Base-by-base conservation (phyloP, 2,329 filamentous ascomycete species). In the Coleophoma eucalyptorum region DNA sequence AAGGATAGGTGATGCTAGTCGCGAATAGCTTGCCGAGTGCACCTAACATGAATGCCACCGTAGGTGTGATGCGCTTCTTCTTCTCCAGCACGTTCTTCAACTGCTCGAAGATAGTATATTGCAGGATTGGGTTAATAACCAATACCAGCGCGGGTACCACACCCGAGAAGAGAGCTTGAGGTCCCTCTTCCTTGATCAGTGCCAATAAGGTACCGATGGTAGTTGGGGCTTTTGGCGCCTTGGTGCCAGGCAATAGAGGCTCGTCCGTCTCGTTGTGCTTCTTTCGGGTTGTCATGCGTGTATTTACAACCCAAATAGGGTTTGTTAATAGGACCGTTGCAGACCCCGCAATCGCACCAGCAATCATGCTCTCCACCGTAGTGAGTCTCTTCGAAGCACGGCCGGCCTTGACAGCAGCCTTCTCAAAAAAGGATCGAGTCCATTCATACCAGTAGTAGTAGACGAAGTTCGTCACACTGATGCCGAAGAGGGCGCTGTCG, bases 361-460 rank as follows among this genome's bases (percentile, higher is more conserved):
- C 93, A 53, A 96, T 86, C 87, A 99, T 99, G 59, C 87, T 88
- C 76, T 99, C 93, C 60, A 93, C 70, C 0, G 94, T 96, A 16
- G 90, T 94, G 67, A 99, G 86, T 68, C 91, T 92, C 72, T 83
- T 87, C 55, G 81, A 84, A 51, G 84, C 80, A 57, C 90, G 84
- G 33, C 88, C 89, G 49, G 88, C 77, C 62, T 83, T 85, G 51
- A 79, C 69, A 43, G 91, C 90, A 10, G 90, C 89, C 57, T 79
- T 78, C 68, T 90, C 90, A 74, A 97, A 97, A 67, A 87, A 87
- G 46, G 87, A 80, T 52, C 92, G 86, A 56, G 91, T 94, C 89
- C 90, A 99, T 75, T 99, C 94, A 72, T 97, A 99, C 93, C 90
- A 99, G 79, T 97, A 99, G 76, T 99, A 99, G 79, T 99, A 99